Conservation (phyloP, 257 asterid species). For the Jaltomata sinuosa region DNA sequence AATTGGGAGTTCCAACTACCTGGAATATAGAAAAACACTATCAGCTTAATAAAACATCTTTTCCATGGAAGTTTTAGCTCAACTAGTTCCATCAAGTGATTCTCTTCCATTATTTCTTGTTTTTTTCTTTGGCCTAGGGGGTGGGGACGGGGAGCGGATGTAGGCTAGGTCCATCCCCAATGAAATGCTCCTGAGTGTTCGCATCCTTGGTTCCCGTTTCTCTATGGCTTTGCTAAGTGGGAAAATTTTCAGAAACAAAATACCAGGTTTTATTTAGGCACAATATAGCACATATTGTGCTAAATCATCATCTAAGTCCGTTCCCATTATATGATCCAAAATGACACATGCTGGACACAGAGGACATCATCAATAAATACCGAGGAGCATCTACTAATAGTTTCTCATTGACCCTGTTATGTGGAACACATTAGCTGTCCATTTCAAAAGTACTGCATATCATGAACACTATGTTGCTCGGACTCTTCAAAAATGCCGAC, state of each 20-base stretch:
- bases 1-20: conserved; percentile 99
- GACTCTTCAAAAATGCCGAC: too few relatives aligned
- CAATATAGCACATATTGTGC: neutral
- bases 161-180: neutral
- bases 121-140: neutral
- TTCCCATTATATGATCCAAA: neutral
- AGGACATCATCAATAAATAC: neutral
- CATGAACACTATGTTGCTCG: too few relatives aligned
- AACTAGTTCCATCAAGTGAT: neutral
- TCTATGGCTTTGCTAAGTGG: neutral
- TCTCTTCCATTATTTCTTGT: neutral
- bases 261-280: neutral
- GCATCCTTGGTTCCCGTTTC: neutral
- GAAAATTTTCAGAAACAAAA: neutral
- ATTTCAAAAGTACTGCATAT: too few relatives aligned
- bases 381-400: neutral
- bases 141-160: neutral
- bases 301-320: neutral
- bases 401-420: too few relatives aligned
- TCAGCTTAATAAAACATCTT: neutral
- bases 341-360: neutral
- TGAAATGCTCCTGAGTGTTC: neutral
- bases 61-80: conserved; percentile 1
- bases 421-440: too few relatives aligned
- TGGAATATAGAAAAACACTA: conserved; percentile 13